These are phyloP conservation scores for Globisporangium cederbergense DNA, from an alignment of 352 stramenopile species.

Conservation along the genomic window DNA sequence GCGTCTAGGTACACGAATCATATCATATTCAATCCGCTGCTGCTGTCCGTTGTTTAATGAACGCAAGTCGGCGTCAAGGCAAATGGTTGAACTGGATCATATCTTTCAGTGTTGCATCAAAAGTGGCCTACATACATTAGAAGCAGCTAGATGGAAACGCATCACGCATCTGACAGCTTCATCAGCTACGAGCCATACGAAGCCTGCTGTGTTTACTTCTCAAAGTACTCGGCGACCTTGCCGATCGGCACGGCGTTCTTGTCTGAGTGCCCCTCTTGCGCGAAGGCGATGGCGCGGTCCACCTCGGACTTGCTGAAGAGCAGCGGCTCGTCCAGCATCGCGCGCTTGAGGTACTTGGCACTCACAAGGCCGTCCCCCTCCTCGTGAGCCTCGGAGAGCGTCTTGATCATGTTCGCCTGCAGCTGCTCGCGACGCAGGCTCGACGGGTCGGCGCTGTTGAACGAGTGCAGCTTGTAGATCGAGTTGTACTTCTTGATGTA, in stretches of 20 bases:
- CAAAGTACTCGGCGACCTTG: constrained; percentile 19
- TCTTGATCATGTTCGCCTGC: constrained; percentile 72
- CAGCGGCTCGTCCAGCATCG: constrained; percentile 71
- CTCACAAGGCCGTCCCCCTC: constrained; percentile 53
- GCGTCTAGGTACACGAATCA: too few species aligned
- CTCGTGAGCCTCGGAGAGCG: constrained; percentile 56
- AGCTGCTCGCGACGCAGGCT: constrained; percentile 52
- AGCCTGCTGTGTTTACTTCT: neutral
- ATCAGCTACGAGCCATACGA: neutral
- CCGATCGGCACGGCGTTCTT: constrained; percentile 19
- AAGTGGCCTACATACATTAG: too few species aligned
- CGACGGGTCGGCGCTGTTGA: constrained; percentile 39
- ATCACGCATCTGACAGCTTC: neutral
- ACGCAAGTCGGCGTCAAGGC: too few species aligned
- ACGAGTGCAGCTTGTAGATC: constrained; percentile 82
- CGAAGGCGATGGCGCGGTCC: constrained; percentile 43
- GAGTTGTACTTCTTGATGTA: constrained; percentile 78
- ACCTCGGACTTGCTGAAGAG: constrained; percentile 79
- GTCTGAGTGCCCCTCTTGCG: constrained; percentile 40
- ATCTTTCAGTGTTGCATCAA: too few species aligned
- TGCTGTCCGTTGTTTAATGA: too few species aligned
- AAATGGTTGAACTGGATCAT: too few species aligned
- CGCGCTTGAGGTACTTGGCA: constrained; percentile 53
- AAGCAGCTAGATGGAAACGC: too few species aligned
- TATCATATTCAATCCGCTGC: too few species aligned